Evolutionary conservation across 768 basidiomycete species (phyloP).

Genomic region (Xerocomus spinulosus): DNA sequence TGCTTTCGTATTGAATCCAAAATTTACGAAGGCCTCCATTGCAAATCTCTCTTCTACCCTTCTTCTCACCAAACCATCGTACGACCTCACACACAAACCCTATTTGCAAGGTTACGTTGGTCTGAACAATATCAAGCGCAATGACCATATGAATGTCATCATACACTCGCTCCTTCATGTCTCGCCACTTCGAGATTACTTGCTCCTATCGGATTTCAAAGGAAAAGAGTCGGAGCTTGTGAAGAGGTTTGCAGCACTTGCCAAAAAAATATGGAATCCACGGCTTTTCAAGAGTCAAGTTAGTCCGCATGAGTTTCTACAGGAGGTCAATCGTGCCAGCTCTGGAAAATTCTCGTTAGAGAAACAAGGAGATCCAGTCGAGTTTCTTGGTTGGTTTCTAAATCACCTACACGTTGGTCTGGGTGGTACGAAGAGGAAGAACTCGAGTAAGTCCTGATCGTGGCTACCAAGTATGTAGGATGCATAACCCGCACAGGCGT

Average conservation of each 20-base stretch:
- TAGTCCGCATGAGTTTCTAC: constrained; percentile 97
- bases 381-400: constrained; percentile 93
- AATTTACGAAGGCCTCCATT: constrained; percentile 65
- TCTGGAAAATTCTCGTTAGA: constrained; percentile 89
- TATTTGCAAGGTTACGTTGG: constrained; percentile 95
- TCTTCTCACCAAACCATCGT: constrained; percentile 68
- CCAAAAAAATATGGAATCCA: constrained; percentile 96
- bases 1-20: constrained; percentile 80
- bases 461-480: constrained; percentile 15
- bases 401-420: constrained; percentile 91
- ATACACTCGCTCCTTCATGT: constrained; percentile 92
- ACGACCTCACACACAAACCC: constrained; percentile 74
- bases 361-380: constrained; percentile 92
- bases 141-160: constrained; percentile 97
- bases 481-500: constrained; percentile 51
- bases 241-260: constrained; percentile 79
- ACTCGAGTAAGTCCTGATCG: constrained; percentile 65
- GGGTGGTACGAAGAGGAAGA: constrained; percentile 88
- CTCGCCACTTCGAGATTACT: constrained; percentile 80
- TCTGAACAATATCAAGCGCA: constrained; percentile 94
- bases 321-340: constrained; percentile 90
- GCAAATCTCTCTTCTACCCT: constrained; percentile 52
- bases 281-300: constrained; percentile 96
- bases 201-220: constrained; percentile 69
- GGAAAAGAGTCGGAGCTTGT: constrained; percentile 84